Evolutionary conservation across 805 yeast species (phyloP).

Genomic region (Kuraishia piskuri): DNA sequence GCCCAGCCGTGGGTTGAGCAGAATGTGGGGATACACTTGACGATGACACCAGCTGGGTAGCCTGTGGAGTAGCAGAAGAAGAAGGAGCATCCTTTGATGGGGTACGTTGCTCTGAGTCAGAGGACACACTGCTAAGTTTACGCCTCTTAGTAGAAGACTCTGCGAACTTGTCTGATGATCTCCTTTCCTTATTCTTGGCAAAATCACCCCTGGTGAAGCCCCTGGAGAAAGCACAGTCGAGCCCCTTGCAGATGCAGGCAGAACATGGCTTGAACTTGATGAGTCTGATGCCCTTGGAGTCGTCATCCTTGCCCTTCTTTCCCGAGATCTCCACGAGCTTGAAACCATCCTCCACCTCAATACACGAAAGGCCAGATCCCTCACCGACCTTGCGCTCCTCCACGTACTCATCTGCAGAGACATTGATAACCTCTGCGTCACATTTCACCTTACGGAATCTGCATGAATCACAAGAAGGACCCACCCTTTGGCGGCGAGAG

Average conservation of each 20-base stretch:
- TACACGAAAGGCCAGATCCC: background rate
- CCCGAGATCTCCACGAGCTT: conserved; percentile 11
- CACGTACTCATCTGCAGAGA: conserved; percentile 10
- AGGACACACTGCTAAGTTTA: background rate
- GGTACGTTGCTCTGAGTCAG: background rate
- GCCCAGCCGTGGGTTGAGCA: no score
- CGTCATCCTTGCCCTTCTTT: conserved; percentile 10
- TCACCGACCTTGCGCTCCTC: background rate
- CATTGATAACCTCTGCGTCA: conserved; percentile 47
- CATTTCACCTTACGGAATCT: conserved; percentile 64
- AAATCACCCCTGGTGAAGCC: conserved; percentile 63
- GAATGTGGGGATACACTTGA: no score
- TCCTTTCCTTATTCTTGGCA: conserved; percentile 11
- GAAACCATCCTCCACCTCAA: background rate
- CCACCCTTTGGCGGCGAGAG: conserved; percentile 49
- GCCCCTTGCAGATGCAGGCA: conserved; percentile 39
- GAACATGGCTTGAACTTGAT: conserved; percentile 47
- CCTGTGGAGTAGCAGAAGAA: background rate
- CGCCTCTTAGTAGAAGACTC: background rate
- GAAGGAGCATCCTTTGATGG: no score
- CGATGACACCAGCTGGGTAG: background rate
- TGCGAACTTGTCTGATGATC: background rate
- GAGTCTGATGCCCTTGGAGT: conserved; percentile 9
- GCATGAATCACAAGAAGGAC: conserved; percentile 71
- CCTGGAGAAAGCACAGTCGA: conserved; percentile 47